Evolutionary conservation across 1,284 basidiomycete species (phyloP).

Genomic region (Boletus mariae): DNA sequence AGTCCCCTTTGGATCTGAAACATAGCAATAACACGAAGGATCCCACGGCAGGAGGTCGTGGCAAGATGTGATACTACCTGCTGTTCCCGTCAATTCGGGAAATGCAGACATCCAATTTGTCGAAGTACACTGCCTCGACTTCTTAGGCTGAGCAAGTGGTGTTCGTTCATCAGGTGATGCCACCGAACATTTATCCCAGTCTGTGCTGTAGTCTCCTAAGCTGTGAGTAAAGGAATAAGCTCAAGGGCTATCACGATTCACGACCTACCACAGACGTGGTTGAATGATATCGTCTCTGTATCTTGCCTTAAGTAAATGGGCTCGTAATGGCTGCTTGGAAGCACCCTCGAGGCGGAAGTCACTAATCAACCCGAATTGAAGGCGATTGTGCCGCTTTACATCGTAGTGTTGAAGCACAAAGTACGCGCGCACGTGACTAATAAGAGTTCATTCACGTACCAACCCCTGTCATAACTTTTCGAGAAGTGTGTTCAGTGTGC

Average conservation of each 20-base stretch:
- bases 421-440: not conserved
- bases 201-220: not conserved
- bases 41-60: not conserved
- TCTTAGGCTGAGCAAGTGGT: not conserved
- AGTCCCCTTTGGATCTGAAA: not conserved
- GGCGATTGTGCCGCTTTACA: not conserved
- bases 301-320: no score
- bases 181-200: not conserved
- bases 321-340: not conserved
- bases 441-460: not conserved
- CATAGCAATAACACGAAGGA: not conserved
- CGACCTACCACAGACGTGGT: no score
- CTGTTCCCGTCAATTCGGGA: not conserved
- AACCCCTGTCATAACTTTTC: no score
- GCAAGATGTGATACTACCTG: not conserved
- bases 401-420: not conserved
- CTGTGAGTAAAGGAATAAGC: not conserved
- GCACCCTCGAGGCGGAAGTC: not conserved
- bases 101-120: not conserved
- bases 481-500: not conserved
- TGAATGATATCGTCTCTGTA: no score
- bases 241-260: not conserved
- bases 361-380: not conserved
- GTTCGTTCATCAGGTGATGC: not conserved
- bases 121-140: slow-evolving; percentile 14